These are phyloP conservation scores for Carex littledalei DNA, from an alignment of 176 grass and related monocot genomes.

Conservation along the genomic window DNA sequence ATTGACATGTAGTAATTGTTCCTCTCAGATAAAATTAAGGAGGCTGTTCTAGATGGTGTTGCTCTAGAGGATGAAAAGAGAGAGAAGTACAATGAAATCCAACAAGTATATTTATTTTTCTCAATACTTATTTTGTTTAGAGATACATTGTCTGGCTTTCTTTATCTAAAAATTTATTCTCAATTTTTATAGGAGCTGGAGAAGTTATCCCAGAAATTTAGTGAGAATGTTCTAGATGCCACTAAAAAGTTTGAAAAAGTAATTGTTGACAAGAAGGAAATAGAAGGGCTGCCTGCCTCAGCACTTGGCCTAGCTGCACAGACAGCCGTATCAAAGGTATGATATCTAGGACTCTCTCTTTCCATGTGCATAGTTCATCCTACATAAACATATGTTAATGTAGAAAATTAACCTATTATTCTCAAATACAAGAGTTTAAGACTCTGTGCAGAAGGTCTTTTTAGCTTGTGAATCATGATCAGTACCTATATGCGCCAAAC, in stretches of 20 bases:
- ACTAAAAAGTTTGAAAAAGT: slow-evolving; percentile 95
- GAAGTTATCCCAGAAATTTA: slow-evolving; percentile 84
- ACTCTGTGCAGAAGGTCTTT: not conserved
- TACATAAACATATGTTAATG: not conserved
- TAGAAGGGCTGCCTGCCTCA: slow-evolving; percentile 72
- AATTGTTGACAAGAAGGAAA: slow-evolving; percentile 79
- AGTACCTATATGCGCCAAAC: not conserved
- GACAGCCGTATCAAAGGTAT: slow-evolving; percentile 71
- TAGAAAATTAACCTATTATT: not conserved
- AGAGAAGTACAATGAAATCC: slow-evolving; percentile 84
- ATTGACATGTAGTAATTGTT: not conserved
- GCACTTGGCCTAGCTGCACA: slow-evolving; percentile 87
- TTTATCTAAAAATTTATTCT: not conserved
- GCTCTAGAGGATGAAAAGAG: slow-evolving; percentile 76
- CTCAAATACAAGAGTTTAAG: not conserved
- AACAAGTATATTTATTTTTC: slow-evolving; percentile 45
- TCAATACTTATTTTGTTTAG: not conserved
- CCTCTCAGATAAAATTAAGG: slow-evolving; percentile 73
- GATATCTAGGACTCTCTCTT: no score
- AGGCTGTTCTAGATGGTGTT: slow-evolving; percentile 85
- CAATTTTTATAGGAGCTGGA: slow-evolving; percentile 73
- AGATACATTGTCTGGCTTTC: not conserved
- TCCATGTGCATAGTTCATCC: not conserved
- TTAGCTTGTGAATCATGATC: not conserved
- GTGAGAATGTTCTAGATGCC: slow-evolving; percentile 90